Evolutionary conservation across 73 alveolate genomes (phyloP).

Genomic region (Stentor coeruleus): DNA sequence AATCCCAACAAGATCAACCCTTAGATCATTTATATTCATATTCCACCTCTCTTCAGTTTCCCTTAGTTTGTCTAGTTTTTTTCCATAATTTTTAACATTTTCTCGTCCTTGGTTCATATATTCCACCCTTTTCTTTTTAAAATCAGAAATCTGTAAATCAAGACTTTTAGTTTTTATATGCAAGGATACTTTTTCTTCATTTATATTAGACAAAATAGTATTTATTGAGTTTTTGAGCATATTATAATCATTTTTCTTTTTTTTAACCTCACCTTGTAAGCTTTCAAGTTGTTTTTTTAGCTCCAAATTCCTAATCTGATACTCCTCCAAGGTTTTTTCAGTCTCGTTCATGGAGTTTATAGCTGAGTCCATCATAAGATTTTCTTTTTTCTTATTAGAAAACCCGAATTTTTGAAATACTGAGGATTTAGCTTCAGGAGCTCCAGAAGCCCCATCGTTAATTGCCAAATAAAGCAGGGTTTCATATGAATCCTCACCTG

Average conservation of each 20-base stretch:
- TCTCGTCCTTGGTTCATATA: background rate
- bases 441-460: background rate
- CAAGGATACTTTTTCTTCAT: background rate
- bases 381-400: background rate
- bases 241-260: background rate
- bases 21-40: slow-evolving; percentile 7
- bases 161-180: background rate
- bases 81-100: background rate
- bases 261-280: background rate
- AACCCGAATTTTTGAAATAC: background rate
- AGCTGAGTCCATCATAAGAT: background rate
- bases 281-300: background rate
- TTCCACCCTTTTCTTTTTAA: background rate
- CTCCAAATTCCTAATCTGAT: background rate
- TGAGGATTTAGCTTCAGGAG: background rate
- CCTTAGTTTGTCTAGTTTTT: background rate
- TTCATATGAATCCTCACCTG: too few relatives aligned
- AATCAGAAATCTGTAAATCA: background rate
- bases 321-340: background rate
- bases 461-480: background rate
- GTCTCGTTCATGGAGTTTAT: background rate
- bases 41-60: slow-evolving; percentile 14
- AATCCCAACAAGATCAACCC: background rate
- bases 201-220: background rate
- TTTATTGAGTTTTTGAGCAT: background rate